Percentiles rank a stretch among this genome's conserved stretches.
Conservation (phyloP, 306 rosid genomes). For the Glycine soja region DNA sequence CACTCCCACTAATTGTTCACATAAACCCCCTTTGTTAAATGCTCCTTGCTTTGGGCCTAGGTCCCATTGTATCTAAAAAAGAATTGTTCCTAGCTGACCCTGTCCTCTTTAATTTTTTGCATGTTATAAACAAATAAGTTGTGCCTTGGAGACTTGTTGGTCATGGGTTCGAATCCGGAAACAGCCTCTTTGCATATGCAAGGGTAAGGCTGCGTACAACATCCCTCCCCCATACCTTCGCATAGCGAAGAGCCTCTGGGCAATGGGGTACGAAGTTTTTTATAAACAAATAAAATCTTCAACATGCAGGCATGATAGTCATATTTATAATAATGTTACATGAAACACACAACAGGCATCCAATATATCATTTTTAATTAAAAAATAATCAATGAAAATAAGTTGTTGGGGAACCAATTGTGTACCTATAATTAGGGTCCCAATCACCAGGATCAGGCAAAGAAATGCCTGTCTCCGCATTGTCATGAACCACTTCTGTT, state of each 20-base stretch:
- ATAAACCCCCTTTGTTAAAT: no score
- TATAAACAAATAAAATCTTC: constrained; percentile 26
- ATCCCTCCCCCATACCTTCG: no score
- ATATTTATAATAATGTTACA: constrained; percentile 8
- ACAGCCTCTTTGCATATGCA: no score
- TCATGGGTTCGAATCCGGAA: no score
- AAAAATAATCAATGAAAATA: constrained; percentile 23
- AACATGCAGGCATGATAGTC: not conserved
- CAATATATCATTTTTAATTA: constrained; percentile 26
- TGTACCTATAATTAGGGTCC: constrained; percentile 98
- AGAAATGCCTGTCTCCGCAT: constrained; percentile 61
- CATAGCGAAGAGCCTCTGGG: no score
- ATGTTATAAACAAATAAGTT: not conserved
- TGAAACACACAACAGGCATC: constrained; percentile 33
- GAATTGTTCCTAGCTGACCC: no score
- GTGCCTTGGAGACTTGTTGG: no score
- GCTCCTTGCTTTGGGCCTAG: no score
- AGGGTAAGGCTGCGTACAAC: no score
- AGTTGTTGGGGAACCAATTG: constrained; percentile 30
- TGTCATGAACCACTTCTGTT: constrained; percentile 61
- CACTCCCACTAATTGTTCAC: no score
- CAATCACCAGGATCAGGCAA: constrained; percentile 98
- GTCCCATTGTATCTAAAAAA: no score
- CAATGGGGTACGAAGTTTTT: no score
- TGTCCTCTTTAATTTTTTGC: not conserved